Conservation (phyloP, 1,284 basidiomycete genomes). For the Ustilago curta region DNA sequence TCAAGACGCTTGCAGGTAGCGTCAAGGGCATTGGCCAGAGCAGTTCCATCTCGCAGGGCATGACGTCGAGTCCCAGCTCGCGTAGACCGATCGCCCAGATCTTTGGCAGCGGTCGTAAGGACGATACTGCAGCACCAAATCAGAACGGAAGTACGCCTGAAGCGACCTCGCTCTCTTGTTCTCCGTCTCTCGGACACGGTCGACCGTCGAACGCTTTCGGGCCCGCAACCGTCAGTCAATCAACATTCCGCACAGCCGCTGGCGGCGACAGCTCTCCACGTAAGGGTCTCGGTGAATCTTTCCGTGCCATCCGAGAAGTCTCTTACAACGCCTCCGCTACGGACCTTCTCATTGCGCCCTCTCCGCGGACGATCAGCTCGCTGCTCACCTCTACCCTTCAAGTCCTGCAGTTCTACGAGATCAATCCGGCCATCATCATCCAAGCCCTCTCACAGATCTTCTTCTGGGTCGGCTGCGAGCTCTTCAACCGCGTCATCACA, state of each 20-base stretch:
- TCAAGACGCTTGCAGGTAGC: slow-evolving; percentile 59
- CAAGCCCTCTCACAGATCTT: slow-evolving; percentile 95
- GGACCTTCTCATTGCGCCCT: slow-evolving; percentile 50
- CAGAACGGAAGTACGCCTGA: slow-evolving; percentile 8
- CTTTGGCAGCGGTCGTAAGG: slow-evolving; percentile 36
- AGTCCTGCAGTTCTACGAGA: slow-evolving; percentile 84
- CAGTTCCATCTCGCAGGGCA: slow-evolving; percentile 24
- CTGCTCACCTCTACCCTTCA: slow-evolving; percentile 90
- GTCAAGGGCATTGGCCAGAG: slow-evolving; percentile 51
- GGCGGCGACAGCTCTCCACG: slow-evolving; percentile 27
- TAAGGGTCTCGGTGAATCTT: slow-evolving; percentile 26
- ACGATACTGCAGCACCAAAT: slow-evolving; percentile 1
- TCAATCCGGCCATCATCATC: slow-evolving; percentile 88
- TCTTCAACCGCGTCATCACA: slow-evolving; percentile 95
- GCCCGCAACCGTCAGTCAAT: slow-evolving; percentile 26
- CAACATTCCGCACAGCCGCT: slow-evolving; percentile 16
- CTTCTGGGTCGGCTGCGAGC: slow-evolving; percentile 85
- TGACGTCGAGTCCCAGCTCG: slow-evolving; percentile 42
- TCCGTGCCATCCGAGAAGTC: slow-evolving; percentile 39
- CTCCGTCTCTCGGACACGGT: slow-evolving; percentile 38
- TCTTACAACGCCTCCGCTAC: slow-evolving; percentile 46
- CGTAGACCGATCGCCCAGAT: slow-evolving; percentile 54
- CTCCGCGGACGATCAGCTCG: slow-evolving; percentile 78
- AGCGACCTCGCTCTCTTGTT: slow-evolving; percentile 9
- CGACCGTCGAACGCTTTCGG: slow-evolving; percentile 26